These are phyloP conservation scores for Tolypocladium nubicola DNA, from an alignment of 2,329 filamentous ascomycete species.

Conservation along the genomic window DNA sequence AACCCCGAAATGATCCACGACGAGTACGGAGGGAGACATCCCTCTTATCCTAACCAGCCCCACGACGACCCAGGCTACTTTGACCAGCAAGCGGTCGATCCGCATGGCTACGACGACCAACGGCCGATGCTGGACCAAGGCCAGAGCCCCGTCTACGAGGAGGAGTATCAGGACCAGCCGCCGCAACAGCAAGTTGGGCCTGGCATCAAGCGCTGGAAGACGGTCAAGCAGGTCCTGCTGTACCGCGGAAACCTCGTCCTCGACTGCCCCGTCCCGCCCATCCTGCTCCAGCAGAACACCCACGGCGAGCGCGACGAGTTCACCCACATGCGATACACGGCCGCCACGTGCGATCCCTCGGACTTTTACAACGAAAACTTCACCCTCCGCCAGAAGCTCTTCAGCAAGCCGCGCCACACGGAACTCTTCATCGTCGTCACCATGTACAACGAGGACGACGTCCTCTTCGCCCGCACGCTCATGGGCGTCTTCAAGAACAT, in stretches of 20 bases:
- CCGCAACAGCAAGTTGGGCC: constrained; percentile 16
- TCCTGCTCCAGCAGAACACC: constrained; percentile 75
- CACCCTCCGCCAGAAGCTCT: constrained; percentile 81
- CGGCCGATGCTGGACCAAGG: constrained; percentile 62
- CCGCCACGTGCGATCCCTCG: constrained; percentile 84
- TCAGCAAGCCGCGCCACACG: constrained; percentile 84
- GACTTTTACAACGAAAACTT: constrained; percentile 86
- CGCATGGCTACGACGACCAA: constrained; percentile 54
- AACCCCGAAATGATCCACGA: constrained; percentile 78
- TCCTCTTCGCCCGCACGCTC: constrained; percentile 92
- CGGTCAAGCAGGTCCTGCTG: constrained; percentile 93
- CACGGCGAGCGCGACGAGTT: constrained; percentile 90
- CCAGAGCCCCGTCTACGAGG: constrained; percentile 33
- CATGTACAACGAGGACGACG: constrained; percentile 99
- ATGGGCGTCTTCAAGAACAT: constrained; percentile 97
- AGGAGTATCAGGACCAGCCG: constrained; percentile 35
- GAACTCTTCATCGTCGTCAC: constrained; percentile 95
- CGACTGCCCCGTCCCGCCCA: constrained; percentile 88
- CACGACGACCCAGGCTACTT: constrained; percentile 49
- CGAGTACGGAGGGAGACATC: constrained; percentile 24
- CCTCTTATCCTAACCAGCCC: constrained; percentile 56
- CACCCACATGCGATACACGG: constrained; percentile 86
- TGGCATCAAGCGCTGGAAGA: constrained; percentile 83
- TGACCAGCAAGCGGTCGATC: constrained; percentile 26
- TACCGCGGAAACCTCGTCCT: constrained; percentile 96